Evolutionary conservation across 495 filamentous ascomycete genomes (phyloP).

Genomic region (Penicillium malachiteum): DNA sequence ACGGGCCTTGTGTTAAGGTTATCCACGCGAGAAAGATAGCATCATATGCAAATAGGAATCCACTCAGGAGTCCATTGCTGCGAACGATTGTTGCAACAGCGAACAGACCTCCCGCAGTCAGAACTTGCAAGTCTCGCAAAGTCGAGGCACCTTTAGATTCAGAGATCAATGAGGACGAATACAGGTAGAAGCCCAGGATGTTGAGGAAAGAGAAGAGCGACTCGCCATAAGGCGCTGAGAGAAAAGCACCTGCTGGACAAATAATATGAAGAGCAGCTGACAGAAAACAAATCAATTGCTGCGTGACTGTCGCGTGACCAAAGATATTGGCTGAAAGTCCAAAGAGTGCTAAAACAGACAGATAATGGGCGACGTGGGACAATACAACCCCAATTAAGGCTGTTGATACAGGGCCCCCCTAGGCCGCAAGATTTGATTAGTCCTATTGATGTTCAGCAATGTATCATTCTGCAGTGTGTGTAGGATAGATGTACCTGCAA

Average conservation of each 20-base stretch:
- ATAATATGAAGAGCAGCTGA: conserved; percentile 75
- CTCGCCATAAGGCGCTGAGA: conserved; percentile 86
- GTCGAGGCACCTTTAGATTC: conserved; percentile 17
- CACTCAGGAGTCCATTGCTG: conserved; percentile 86
- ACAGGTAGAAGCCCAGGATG: conserved; percentile 70
- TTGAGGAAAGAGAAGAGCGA: conserved; percentile 75
- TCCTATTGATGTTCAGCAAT: conserved; percentile 14
- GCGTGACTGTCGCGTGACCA: conserved; percentile 22
- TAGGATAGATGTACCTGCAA: conserved; percentile 41
- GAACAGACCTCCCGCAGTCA: conserved; percentile 67
- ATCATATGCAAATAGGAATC: conserved; percentile 66
- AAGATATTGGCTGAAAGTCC: conserved; percentile 45
- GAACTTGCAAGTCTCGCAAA: conserved; percentile 45
- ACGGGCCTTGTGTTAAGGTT: conserved; percentile 30
- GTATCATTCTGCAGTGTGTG: not conserved
- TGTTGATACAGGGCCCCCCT: conserved; percentile 22
- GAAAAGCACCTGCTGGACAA: conserved; percentile 83
- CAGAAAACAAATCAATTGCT: conserved; percentile 57
- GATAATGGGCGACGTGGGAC: conserved; percentile 70
- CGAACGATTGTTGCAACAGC: conserved; percentile 72
- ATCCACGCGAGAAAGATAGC: conserved; percentile 33
- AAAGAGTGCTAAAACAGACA: conserved; percentile 71
- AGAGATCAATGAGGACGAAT: conserved; percentile 54
- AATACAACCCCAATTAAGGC: conserved; percentile 59
- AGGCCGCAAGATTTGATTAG: conserved; percentile 24